phyloP scores from a whole-genome alignment of 768 basidiomycete genomes.

The Tubosaeta brunneosetosa region DNA sequence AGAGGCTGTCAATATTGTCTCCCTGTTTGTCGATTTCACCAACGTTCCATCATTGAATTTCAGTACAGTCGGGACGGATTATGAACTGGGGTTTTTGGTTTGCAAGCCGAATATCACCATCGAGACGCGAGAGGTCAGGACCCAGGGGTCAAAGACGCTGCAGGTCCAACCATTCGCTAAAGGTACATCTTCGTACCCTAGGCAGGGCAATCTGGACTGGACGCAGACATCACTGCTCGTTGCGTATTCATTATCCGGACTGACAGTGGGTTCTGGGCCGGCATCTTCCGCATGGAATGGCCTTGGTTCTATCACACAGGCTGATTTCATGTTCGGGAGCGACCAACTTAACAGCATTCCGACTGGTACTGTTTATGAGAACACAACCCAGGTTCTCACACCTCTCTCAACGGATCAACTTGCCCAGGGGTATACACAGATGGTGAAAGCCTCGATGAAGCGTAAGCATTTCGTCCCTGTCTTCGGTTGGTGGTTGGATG shows the following conservation, averaged over 20 bases:
- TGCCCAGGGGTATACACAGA: constrained; percentile 3
- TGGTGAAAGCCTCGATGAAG: constrained; percentile 15
- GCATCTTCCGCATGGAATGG: constrained; percentile 1
- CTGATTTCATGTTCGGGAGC: constrained; percentile 6
- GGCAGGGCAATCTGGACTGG: constrained; percentile 15
- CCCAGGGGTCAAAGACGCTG: constrained; percentile 11
- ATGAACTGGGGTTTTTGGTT: constrained; percentile 17
- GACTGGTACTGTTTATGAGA: background rate
- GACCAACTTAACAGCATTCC: constrained; percentile 5
- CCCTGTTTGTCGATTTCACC: constrained; percentile 12
- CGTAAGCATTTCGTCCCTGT: constrained; percentile 4
- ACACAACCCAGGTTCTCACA: background rate
- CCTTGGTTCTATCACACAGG: constrained; percentile 12
- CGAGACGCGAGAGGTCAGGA: constrained; percentile 20
- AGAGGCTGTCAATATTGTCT: constrained; percentile 4
- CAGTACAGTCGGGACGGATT: constrained; percentile 11
- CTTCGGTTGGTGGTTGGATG: background rate
- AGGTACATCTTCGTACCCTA: background rate
- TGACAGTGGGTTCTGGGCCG: constrained; percentile 10
- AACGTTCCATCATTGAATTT: constrained; percentile 9
- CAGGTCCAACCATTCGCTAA: constrained; percentile 6
- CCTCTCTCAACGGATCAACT: constrained; percentile 9
- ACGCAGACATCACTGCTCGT: constrained; percentile 12
- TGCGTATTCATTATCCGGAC: constrained; percentile 5
- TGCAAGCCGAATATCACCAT: constrained; percentile 22